Base-by-base conservation (phyloP, 1,139 yeast genomes). In the Blastobotrys elegans region DNA sequence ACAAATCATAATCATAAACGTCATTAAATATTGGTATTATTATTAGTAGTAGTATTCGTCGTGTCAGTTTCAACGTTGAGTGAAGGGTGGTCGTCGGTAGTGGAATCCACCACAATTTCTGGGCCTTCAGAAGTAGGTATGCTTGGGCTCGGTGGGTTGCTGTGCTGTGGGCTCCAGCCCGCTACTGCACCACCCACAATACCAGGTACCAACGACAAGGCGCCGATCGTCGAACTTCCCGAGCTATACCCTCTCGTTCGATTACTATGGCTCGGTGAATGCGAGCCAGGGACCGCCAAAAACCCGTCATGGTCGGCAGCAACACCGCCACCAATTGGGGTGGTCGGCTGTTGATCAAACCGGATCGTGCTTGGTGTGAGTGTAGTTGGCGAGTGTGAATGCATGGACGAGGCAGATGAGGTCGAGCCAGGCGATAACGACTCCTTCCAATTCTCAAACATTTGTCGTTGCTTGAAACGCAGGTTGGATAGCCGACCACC, bases 131-230 rank as follows among this genome's bases (percentile, higher is more conserved):
- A 4, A 13, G 32, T n/a, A 7, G 32, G 16, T 7, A n/a, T 10
- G 32, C 13, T 30, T 22, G 44, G 44, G 7, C 35, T 18, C 2
- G 41, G 29, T 29, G 43, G 45, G 10, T 22, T 20, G 13, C 32
- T 33, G 2, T 37, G 44, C 18, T 18, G 35, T 5, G 48, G 50
- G 29, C 41, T 40, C 50, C 50, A 48, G 3, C 77, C 80, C 14
- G 78, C 80, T 36, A 75, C 72, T 3, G 80, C 79, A 30, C 80
- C 80, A 17, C 78, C 77, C 11, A 75, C 77, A 45, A 74, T 67
- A 5, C 76, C 71, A 0, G 80, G 80, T 2, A 75, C 77, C 73
- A 75, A 71, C 1, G 75, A 67, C 51, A 75, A 60, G 0, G 78
- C 78, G n/a, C 74, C 72, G 32, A 73, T 59, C 14, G 57, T 54